Evolutionary conservation across 2,329 filamentous ascomycete species (phyloP).

Genomic region (Sclerotinia glacialis): DNA sequence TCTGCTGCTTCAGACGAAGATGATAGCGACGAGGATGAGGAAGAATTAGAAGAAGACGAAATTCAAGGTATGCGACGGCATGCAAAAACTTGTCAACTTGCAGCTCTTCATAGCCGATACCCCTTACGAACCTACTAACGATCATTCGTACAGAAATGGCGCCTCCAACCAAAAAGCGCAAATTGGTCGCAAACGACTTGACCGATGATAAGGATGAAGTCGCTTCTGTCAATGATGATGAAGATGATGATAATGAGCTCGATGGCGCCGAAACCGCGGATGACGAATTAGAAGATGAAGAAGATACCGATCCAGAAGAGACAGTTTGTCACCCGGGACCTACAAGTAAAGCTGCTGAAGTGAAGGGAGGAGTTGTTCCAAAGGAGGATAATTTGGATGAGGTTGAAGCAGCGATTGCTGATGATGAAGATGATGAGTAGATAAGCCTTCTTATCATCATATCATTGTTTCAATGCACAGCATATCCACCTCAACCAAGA

Average conservation of each 20-base stretch:
- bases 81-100: neutral
- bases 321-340: conserved; percentile 23
- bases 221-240: conserved; percentile 2
- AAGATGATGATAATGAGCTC: conserved; percentile 8
- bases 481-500: conserved; percentile 4
- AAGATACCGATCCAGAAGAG: conserved; percentile 22
- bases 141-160: conserved; percentile 24
- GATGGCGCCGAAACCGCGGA: neutral
- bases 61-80: conserved; percentile 15
- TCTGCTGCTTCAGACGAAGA: conserved; percentile 32
- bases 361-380: conserved; percentile 19
- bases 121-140: neutral
- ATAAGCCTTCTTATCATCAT: conserved; percentile 10
- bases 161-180: conserved; percentile 36
- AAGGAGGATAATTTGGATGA: conserved; percentile 26
- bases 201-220: conserved; percentile 5
- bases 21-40: conserved; percentile 41
- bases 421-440: conserved; percentile 26
- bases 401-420: conserved; percentile 21
- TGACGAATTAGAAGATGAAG: conserved; percentile 24
- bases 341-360: conserved; percentile 21
- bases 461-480: neutral
- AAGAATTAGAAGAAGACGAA: conserved; percentile 33
- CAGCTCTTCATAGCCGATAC: neutral
- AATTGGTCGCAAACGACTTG: conserved; percentile 19